phyloP scores from a whole-genome alignment of 495 filamentous ascomycete species.

The Penicillium alfredii region DNA sequence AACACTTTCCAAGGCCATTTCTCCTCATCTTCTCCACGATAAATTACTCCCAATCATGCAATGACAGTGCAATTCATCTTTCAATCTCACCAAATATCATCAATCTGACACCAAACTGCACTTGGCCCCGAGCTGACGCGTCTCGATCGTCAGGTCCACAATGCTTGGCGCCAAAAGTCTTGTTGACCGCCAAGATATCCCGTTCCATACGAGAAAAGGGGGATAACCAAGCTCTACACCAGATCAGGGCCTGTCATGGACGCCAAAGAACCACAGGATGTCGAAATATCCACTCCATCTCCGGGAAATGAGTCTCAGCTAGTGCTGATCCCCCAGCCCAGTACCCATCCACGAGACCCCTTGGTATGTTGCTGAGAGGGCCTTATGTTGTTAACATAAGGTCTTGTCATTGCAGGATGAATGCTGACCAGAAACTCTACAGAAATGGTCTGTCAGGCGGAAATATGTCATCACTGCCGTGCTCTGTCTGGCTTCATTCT shows the following conservation, averaged over 20 bases:
- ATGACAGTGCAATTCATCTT: too few relatives aligned
- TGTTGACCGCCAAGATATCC: not conserved
- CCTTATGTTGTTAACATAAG: not conserved
- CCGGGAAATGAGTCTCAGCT: constrained; percentile 17
- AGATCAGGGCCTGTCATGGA: too few relatives aligned
- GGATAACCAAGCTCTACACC: too few relatives aligned
- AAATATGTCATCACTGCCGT: constrained; percentile 35
- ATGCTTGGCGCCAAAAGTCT: too few relatives aligned
- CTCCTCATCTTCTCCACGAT: too few relatives aligned
- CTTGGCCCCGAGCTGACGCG: too few relatives aligned
- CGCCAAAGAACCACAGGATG: not conserved
- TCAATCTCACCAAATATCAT: too few relatives aligned
- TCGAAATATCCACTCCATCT: constrained; percentile 22
- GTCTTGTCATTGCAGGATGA: not conserved
- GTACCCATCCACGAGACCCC: constrained; percentile 41
- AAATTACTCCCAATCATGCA: too few relatives aligned
- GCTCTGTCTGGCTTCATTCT: constrained; percentile 29
- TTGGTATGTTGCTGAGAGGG: constrained; percentile 20
- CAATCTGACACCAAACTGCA: too few relatives aligned
- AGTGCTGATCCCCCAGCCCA: constrained; percentile 44
- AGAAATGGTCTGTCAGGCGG: constrained; percentile 42
- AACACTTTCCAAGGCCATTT: too few relatives aligned
- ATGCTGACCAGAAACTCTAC: not conserved
- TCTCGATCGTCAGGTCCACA: too few relatives aligned
- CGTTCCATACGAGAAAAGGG: too few relatives aligned